Conservation (phyloP, 768 basidiomycete species). For the Mycena metata region DNA sequence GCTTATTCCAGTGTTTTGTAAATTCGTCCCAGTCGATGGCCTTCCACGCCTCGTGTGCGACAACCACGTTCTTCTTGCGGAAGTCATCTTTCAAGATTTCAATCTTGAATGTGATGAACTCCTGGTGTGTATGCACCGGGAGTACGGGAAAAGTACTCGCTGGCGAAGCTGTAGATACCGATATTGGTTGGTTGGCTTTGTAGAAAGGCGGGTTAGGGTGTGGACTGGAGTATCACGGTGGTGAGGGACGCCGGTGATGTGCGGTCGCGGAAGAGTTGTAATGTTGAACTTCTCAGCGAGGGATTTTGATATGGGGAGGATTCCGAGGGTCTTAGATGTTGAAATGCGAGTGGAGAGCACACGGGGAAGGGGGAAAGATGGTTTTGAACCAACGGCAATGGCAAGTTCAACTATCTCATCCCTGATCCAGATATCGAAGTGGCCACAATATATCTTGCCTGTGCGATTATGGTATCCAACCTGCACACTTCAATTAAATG, state of each 20-base stretch:
- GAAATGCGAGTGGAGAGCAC: conserved; percentile 4
- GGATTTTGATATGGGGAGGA: conserved; percentile 9
- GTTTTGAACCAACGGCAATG: neutral
- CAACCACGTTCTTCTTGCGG: neutral
- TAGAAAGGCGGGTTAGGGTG: neutral
- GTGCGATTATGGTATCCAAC: conserved; percentile 15
- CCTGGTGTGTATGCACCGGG: neutral
- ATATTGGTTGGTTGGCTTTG: conserved; percentile 3
- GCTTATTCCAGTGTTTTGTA: neutral
- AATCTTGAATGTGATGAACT: neutral
- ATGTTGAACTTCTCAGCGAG: neutral
- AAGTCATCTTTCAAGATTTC: neutral
- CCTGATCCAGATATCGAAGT: neutral
- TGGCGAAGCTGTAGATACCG: neutral
- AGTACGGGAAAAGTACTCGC: neutral
- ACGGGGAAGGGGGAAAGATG: conserved; percentile 9
- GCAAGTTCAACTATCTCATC: conserved; percentile 13
- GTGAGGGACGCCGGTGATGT: neutral
- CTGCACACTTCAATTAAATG: neutral
- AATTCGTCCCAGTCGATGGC: conserved; percentile 1
- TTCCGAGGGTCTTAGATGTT: conserved; percentile 8
- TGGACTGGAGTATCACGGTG: neutral
- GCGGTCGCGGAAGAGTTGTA: neutral
- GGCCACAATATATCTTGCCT: neutral
- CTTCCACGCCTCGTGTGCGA: no score